Percentiles rank a stretch among this genome's conserved stretches.
Conservation (phyloP, 768 basidiomycete genomes). For the Tricholoma furcatifolium region DNA sequence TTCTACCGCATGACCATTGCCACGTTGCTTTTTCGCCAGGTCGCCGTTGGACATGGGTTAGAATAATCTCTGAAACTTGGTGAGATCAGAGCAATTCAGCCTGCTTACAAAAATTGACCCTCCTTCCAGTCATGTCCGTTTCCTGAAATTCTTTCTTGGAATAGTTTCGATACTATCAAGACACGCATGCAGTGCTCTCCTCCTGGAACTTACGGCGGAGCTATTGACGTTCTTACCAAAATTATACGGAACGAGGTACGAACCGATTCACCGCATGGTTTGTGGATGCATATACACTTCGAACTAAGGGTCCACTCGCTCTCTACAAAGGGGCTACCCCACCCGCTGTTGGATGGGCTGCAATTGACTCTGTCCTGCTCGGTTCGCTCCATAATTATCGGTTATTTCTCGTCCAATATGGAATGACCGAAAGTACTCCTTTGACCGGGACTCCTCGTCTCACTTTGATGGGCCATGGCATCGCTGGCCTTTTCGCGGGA, state of each 20-base stretch:
- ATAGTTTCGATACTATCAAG: slow-evolving; percentile 72
- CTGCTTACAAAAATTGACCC: slow-evolving; percentile 1
- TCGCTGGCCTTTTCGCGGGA: slow-evolving; percentile 68
- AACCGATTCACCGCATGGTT: not conserved
- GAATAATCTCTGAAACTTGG: slow-evolving; percentile 15
- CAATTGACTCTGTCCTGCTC: slow-evolving; percentile 67
- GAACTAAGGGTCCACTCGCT: slow-evolving; percentile 51
- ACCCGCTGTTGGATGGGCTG: slow-evolving; percentile 71
- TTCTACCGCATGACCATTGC: not conserved
- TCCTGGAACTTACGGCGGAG: slow-evolving; percentile 59
- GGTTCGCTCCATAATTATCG: slow-evolving; percentile 76
- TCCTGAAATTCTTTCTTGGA: slow-evolving; percentile 1
- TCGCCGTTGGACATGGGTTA: slow-evolving; percentile 72
- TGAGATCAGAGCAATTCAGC: not conserved
- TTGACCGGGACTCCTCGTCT: slow-evolving; percentile 47
- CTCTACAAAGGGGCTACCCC: slow-evolving; percentile 77
- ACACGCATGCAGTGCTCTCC: slow-evolving; percentile 71
- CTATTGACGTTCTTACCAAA: slow-evolving; percentile 56
- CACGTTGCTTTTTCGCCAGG: slow-evolving; percentile 32
- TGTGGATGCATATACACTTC: slow-evolving; percentile 1
- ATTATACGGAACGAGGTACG: slow-evolving; percentile 62
- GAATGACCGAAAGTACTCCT: slow-evolving; percentile 51
- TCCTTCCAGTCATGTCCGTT: not conserved
- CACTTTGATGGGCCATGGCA: slow-evolving; percentile 61
- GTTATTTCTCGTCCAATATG: slow-evolving; percentile 50